These are phyloP conservation scores for Mentha longifolia DNA, from an alignment of 257 asterid species.

Conservation along the genomic window DNA sequence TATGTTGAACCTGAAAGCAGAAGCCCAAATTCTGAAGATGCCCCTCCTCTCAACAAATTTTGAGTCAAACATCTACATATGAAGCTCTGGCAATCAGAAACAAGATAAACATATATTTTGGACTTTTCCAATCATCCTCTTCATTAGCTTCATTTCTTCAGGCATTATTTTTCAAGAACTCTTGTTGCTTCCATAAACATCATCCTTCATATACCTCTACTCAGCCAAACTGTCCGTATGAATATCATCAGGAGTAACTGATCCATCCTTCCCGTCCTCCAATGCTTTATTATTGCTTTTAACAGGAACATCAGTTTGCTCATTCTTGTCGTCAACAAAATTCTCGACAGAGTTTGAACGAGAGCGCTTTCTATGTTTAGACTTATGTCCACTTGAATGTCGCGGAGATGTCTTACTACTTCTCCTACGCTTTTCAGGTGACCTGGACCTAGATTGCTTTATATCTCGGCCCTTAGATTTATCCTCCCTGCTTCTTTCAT, in stretches of 20 bases:
- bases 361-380: constrained; percentile 59
- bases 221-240: constrained; percentile 37
- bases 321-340: constrained; percentile 48
- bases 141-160: constrained; percentile 25
- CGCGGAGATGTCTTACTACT: constrained; percentile 49
- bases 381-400: constrained; percentile 54
- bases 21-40: constrained; percentile 37
- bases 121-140: constrained; percentile 32
- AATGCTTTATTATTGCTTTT: constrained; percentile 49
- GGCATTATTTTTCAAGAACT: constrained; percentile 24
- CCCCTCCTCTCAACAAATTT: constrained; percentile 36
- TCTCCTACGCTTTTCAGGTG: constrained; percentile 55
- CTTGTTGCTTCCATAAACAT: constrained; percentile 36
- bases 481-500: constrained; percentile 61
- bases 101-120: constrained; percentile 33
- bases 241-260: constrained; percentile 44
- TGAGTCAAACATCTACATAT: constrained; percentile 35
- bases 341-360: constrained; percentile 62
- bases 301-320: constrained; percentile 32
- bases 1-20: constrained; percentile 42
- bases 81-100: constrained; percentile 40
- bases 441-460: constrained; percentile 61
- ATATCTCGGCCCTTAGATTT: constrained; percentile 55
- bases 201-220: constrained; percentile 38
- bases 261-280: constrained; percentile 48